Base-by-base conservation (phyloP, 768 basidiomycete genomes). In the Pholiota conissans region DNA sequence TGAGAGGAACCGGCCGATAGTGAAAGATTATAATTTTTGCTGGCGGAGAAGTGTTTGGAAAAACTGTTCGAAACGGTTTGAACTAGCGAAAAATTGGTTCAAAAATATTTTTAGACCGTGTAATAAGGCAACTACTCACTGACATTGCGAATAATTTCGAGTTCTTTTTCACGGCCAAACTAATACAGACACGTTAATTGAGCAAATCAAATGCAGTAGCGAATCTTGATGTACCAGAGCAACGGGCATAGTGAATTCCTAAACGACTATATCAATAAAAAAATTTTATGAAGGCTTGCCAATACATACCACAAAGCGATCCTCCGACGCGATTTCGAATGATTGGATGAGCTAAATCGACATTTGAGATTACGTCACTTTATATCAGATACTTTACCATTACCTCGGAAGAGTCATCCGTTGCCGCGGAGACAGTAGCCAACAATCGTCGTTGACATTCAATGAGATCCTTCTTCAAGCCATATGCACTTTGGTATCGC, bases 161-260 rank as follows among this genome's bases (percentile, higher is more conserved):
- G 72, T 69, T 90, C 88, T 63, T 80, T 86, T 49, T 89, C 86
- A 46, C 89, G 79, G 6, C 89, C 89, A 65, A 87, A 90, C 83
- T 85, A 22, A 40, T 29, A 42, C 30, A 58, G 14, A 58, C 55
- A 20, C 39, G 27, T n/a, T n/a, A 34, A 42, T 49, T 26, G 57
- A 46, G 29, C 18, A 5, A 51, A 30, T 37, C 1, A 34, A 30
- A 18, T 32, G 11, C n/a, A 32, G 20, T 5, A 30, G 20, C 20
- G 24, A 8, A 13, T 10, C 7, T 45, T 1, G 14, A 64, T 76
- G 59, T 71, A 88, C 86, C 72, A 90, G 71, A 30, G 81, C 78
- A 35, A 84, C 79, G 2, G 89, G 88, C 63, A 89, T 82, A 0
- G 86, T 88, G 57, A 89, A 89, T 67, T 86, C 86, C 85, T 87